A percentile compares a stretch with the other conserved stretches of the same genome.
Conservation (phyloP, 305 asterid genomes). For the Fraxinus xanthoxyloides region DNA sequence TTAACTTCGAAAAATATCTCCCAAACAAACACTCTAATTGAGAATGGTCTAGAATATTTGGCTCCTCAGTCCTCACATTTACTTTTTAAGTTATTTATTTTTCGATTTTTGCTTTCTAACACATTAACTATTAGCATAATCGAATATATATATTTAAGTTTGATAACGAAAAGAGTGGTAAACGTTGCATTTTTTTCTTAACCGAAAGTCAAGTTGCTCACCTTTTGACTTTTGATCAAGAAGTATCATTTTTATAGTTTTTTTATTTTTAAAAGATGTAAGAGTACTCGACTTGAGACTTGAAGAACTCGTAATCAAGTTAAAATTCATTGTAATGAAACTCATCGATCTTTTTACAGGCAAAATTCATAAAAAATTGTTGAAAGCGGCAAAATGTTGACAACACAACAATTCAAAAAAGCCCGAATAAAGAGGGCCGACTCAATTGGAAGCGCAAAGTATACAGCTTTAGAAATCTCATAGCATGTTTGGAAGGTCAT, state of each 20-base stretch:
- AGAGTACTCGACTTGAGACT: background rate
- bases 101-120: background rate
- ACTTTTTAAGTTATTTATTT: background rate
- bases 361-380: background rate
- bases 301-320: background rate
- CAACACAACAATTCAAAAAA: background rate
- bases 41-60: background rate
- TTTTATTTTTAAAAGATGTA: background rate
- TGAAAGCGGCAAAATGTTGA: background rate
- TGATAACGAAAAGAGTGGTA: background rate
- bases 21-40: background rate
- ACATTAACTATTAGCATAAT: background rate
- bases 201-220: too few species aligned
- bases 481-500: background rate
- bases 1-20: background rate
- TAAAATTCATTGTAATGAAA: background rate
- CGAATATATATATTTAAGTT: background rate
- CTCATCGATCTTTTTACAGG: background rate
- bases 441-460: background rate
- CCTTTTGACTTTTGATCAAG: background rate
- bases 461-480: background rate
- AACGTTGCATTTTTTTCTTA: background rate
- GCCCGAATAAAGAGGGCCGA: background rate
- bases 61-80: background rate
- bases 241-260: background rate